phyloP scores from a whole-genome alignment of 495 filamentous ascomycete species.

The Penicillium robsamsonii region DNA sequence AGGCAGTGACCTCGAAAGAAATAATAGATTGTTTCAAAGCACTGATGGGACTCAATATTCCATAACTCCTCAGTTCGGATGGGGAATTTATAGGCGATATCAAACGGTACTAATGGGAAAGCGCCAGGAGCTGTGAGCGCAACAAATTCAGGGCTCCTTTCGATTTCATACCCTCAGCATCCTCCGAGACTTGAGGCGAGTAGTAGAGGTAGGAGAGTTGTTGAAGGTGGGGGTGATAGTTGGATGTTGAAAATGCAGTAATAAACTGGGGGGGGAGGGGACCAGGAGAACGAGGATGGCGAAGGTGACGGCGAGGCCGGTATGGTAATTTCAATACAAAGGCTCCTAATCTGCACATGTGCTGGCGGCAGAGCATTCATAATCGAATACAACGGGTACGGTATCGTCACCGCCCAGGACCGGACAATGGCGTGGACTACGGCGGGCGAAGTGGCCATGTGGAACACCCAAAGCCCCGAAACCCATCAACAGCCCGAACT shows the following conservation, averaged over 20 bases:
- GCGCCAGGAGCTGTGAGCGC: slow-evolving; percentile 49
- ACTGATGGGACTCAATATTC: slow-evolving; percentile 27
- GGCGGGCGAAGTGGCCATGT: slow-evolving; percentile 26
- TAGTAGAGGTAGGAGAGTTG: slow-evolving; percentile 11
- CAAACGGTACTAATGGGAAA: slow-evolving; percentile 30
- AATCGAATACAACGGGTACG: slow-evolving; percentile 5
- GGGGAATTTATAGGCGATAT: slow-evolving; percentile 23
- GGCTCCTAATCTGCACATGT: neutral
- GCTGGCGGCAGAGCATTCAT: neutral
- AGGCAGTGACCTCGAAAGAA: slow-evolving; percentile 18
- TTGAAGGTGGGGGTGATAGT: slow-evolving; percentile 14
- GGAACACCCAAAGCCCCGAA: slow-evolving; percentile 19
- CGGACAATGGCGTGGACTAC: slow-evolving; percentile 20
- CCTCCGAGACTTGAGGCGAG: slow-evolving; percentile 23
- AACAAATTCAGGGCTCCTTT: slow-evolving; percentile 47
- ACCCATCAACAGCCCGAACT: slow-evolving; percentile 5
- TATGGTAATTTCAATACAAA: slow-evolving; percentile 25
- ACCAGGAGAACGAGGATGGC: slow-evolving; percentile 23
- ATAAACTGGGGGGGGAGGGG: slow-evolving; percentile 25
- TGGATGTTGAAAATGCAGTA: slow-evolving; percentile 26
- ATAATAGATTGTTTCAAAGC: slow-evolving; percentile 23
- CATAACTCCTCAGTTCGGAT: slow-evolving; percentile 30
- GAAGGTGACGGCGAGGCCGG: slow-evolving; percentile 25
- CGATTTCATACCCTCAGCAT: slow-evolving; percentile 51
- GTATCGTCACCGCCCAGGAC: slow-evolving; percentile 23